Base-by-base conservation (phyloP, 495 filamentous ascomycete species). In the Penicillium crystallinum region DNA sequence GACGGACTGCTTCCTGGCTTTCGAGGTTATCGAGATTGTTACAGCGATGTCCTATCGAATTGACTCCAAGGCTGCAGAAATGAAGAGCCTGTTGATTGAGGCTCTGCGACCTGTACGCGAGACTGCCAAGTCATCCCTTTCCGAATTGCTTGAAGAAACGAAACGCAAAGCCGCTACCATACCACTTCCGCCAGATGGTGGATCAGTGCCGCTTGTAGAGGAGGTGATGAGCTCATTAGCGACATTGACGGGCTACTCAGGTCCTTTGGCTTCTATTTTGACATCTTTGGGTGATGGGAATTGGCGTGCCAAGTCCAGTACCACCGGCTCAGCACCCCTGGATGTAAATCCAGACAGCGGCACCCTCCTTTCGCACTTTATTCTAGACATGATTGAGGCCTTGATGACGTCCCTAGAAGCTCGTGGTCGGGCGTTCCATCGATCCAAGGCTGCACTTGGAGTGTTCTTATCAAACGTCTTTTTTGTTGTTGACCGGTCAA, bases 1-100 rank as follows among this genome's bases (percentile, higher is more conserved):
- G 59, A 97, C 91, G 1, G 93, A 99, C 69, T 96, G 95, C 71
- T 99, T 88, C 65, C 79, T 99, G 21, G 91, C 90, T 4, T 99
- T 95, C 64, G 93, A 99, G 63, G 91, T 97, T 47, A 87, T 96
- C 38, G 92, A 95, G 58, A 89, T 96, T 52, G 87, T 99, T 36
- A 88, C 88, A 3, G 77, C 77, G 30, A 79, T 95, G 52, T 90
- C 88, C 11, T 83, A 85, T 54, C 83, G 85, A 40, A 76, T 99
- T 6, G 95, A 95, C 46, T 71, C 76, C 2, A 84, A 86, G 59
- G 93, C 89, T 5, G 90, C 89, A 2, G 91, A 95, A 64, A 81
- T 96, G 34, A 95, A 95, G 65, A 79, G 80, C 31, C 78, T 86
- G 11, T 82, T 97, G 39, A 82, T 87, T 1, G 90, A 95, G 29